These are phyloP conservation scores for Populus pruinosa DNA, from an alignment of 345 rosid genomes.

Conservation along the genomic window DNA sequence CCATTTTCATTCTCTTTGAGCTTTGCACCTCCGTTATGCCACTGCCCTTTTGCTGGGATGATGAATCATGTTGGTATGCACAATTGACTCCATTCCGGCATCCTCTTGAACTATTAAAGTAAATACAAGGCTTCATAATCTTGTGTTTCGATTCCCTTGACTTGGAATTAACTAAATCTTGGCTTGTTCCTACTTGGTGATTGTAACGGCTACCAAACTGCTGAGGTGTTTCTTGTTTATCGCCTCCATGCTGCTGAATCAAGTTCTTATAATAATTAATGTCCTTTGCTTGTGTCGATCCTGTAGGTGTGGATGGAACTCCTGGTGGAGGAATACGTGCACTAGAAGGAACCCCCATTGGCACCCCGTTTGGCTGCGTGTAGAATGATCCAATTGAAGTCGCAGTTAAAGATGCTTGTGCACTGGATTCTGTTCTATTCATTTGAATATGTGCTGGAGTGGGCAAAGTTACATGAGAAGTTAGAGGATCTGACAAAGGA, in stretches of 20 bases:
- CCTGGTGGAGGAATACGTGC: constrained; percentile 31
- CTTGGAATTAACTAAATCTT: constrained; percentile 53
- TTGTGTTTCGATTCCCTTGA: constrained; percentile 59
- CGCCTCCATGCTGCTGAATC: constrained; percentile 98
- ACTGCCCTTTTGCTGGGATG: constrained; percentile 49
- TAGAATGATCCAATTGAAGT: constrained; percentile 48
- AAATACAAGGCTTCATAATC: constrained; percentile 88
- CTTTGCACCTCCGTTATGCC: constrained; percentile 47
- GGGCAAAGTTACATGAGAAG: constrained; percentile 18
- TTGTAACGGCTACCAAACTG: constrained; percentile 42
- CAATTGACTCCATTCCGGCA: constrained; percentile 89
- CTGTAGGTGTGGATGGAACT: constrained; percentile 35
- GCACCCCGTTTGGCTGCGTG: constrained; percentile 41
- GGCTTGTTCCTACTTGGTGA: constrained; percentile 41
- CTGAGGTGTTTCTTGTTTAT: constrained; percentile 62
- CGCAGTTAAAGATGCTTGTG: constrained; percentile 28
- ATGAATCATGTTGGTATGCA: constrained; percentile 70
- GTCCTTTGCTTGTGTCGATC: constrained; percentile 55
- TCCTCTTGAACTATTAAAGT: constrained; percentile 84
- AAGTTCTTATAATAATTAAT: constrained; percentile 81
- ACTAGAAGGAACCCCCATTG: constrained; percentile 24
- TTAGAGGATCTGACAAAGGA: constrained; percentile 22
- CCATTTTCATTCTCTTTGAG: constrained; percentile 88
- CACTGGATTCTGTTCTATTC: constrained; percentile 38
- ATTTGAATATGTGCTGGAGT: constrained; percentile 36